phyloP scores from a whole-genome alignment of 257 asterid species.

The Agastache rugosa region DNA sequence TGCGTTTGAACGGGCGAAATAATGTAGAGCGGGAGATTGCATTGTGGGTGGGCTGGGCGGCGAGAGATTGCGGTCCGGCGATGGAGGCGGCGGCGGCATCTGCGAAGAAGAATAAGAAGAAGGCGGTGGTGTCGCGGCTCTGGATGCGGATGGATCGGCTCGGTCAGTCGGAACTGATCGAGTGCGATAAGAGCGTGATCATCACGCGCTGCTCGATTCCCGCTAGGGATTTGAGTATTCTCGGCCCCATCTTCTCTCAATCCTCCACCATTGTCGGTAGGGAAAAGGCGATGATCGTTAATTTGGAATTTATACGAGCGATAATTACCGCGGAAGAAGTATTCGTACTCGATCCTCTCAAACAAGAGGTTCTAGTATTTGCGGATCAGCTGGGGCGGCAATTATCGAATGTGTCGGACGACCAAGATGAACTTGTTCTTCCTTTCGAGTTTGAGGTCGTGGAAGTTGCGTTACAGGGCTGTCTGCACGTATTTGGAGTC shows the following conservation, averaged over 20 bases:
- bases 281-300: slow-evolving; percentile 97
- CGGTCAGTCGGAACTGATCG: slow-evolving; percentile 92
- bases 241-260: slow-evolving; percentile 93
- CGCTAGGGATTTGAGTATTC: slow-evolving; percentile 90
- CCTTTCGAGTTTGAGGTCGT: slow-evolving; percentile 98
- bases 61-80: slow-evolving; percentile 32
- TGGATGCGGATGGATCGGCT: slow-evolving; percentile 95
- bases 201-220: slow-evolving; percentile 84
- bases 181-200: slow-evolving; percentile 81
- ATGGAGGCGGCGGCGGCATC: slow-evolving; percentile 38
- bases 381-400: slow-evolving; percentile 93
- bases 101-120: slow-evolving; percentile 47
- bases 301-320: slow-evolving; percentile 91
- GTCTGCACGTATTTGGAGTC: slow-evolving; percentile 83
- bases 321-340: slow-evolving; percentile 95
- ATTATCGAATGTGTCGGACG: slow-evolving; percentile 61
- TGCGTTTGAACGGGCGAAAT: too few species aligned
- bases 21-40: too few species aligned
- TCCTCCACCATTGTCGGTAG: slow-evolving; percentile 98
- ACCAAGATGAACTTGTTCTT: slow-evolving; percentile 68
- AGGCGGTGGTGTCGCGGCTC: slow-evolving; percentile 72
- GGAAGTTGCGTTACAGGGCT: slow-evolving; percentile 90
- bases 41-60: too few species aligned
- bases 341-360: slow-evolving; percentile 87
- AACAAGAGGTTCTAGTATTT: slow-evolving; percentile 95